A percentile compares a stretch with the other conserved stretches of the same genome.
Evolutionary conservation across 106 monocot genomes (phyloP).

Genomic region (Triglochin maritima): DNA sequence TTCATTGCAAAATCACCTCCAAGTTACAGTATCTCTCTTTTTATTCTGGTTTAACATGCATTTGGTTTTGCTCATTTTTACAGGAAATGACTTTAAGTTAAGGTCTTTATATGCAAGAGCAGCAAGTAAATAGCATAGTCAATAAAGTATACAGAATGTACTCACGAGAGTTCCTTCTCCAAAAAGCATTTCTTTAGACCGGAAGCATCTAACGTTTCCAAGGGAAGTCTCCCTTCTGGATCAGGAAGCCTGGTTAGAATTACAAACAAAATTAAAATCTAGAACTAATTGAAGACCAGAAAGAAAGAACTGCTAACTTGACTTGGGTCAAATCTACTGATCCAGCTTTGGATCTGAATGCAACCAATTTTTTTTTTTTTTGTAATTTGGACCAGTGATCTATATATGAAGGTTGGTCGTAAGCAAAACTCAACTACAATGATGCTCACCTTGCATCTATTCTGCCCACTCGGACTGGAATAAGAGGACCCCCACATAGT

Average conservation of each 20-base stretch:
- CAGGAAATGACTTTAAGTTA: too few species aligned
- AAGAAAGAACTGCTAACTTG: background rate
- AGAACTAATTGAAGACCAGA: background rate
- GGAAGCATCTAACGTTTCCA: slow-evolving; percentile 65
- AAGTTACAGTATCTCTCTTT: too few species aligned
- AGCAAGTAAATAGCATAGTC: background rate
- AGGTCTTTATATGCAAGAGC: too few species aligned
- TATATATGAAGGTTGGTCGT: too few species aligned
- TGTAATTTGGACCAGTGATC: too few species aligned
- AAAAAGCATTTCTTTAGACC: slow-evolving; percentile 60
- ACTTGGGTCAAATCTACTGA: too few species aligned
- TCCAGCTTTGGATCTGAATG: too few species aligned
- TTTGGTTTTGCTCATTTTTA: too few species aligned
- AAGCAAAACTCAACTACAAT: too few species aligned
- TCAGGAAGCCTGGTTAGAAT: slow-evolving; percentile 30
- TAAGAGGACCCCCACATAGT: slow-evolving; percentile 73
- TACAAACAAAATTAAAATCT: slow-evolving; percentile 19
- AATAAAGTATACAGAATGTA: background rate
- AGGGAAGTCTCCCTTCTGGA: slow-evolving; percentile 75
- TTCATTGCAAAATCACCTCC: too few species aligned
- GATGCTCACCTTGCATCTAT: slow-evolving; percentile 43
- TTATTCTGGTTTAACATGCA: too few species aligned
- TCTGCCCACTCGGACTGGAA: slow-evolving; percentile 68
- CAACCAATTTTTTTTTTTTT: too few species aligned
- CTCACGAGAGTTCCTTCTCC: slow-evolving; percentile 90